phyloP scores from a whole-genome alignment of 305 asterid species.

The Plantago coronopus region DNA sequence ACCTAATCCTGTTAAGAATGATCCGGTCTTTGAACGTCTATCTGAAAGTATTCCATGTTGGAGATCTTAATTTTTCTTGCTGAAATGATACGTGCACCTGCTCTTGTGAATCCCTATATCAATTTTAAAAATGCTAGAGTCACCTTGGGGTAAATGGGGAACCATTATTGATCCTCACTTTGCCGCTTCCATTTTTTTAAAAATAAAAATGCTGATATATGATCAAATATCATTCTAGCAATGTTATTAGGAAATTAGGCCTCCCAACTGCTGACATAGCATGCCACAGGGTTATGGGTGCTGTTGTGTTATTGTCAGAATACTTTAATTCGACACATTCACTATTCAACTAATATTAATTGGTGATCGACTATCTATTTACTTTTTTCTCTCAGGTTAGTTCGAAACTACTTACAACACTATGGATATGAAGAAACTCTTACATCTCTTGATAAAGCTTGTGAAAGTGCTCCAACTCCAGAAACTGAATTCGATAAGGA shows the following conservation, averaged over 20 bases:
- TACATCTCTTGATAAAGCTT: slow-evolving; percentile 57
- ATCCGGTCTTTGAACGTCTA: neutral
- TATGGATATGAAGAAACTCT: slow-evolving; percentile 93
- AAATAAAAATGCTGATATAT: neutral
- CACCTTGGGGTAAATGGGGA: no score
- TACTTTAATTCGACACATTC: slow-evolving; percentile 10
- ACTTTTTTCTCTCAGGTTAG: slow-evolving; percentile 55
- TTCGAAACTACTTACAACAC: slow-evolving; percentile 80
- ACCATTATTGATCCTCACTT: no score
- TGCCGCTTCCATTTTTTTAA: no score
- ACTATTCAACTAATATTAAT: slow-evolving; percentile 2
- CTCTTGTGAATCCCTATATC: neutral
- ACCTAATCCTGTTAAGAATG: neutral
- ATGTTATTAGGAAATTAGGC: neutral
- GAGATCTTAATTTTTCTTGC: slow-evolving; percentile 12
- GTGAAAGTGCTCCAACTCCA: slow-evolving; percentile 48
- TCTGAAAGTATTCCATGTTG: neutral
- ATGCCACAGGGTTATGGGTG: slow-evolving; percentile 5
- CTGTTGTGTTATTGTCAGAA: slow-evolving; percentile 2
- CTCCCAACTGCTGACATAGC: slow-evolving; percentile 6
- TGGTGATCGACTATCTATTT: slow-evolving; percentile 9
- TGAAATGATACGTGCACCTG: slow-evolving; percentile 8
- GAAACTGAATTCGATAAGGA: slow-evolving; percentile 56
- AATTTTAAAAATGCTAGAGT: neutral
- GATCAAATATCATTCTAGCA: neutral